Evolutionary conservation across 1,284 basidiomycete genomes (phyloP).

Genomic region (Moesziomyces sp.): DNA sequence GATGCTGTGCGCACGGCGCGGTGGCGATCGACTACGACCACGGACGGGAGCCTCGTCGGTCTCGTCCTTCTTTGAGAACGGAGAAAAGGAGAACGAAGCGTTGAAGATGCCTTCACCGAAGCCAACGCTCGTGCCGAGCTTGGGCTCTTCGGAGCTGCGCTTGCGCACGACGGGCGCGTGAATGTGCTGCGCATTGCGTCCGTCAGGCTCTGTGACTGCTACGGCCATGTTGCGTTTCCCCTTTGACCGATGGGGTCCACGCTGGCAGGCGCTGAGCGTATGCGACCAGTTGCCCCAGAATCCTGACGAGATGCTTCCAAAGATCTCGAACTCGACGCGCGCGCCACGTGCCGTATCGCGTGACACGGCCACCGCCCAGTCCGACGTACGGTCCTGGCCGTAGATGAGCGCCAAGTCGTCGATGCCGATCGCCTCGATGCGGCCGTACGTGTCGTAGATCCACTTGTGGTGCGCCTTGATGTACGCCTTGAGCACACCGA

Average conservation of each 20-base stretch:
- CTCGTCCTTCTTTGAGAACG: background rate
- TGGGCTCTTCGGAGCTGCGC: conserved; percentile 1
- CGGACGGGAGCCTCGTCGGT: conserved; percentile 10
- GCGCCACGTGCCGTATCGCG: conserved; percentile 44
- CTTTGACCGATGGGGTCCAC: conserved; percentile 45
- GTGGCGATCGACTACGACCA: conserved; percentile 15
- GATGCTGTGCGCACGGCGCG: conserved; percentile 16
- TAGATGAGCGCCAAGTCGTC: conserved; percentile 54
- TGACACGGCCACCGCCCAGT: conserved; percentile 58
- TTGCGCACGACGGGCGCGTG: conserved; percentile 4
- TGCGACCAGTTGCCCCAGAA: conserved; percentile 57
- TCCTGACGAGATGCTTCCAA: conserved; percentile 28
- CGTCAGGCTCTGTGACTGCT: too few relatives aligned
- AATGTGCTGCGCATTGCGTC: conserved; percentile 10
- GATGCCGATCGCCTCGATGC: conserved; percentile 49
- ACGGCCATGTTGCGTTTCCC: background rate
- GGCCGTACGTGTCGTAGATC: conserved; percentile 52
- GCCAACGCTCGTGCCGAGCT: conserved; percentile 16
- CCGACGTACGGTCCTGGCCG: conserved; percentile 52
- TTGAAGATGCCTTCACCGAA: conserved; percentile 25
- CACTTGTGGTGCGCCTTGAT: conserved; percentile 51
- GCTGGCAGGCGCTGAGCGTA: conserved; percentile 46
- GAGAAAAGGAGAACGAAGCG: conserved; percentile 15
- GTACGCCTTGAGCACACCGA: conserved; percentile 56
- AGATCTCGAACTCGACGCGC: conserved; percentile 56